Conservation (phyloP, 2,329 filamentous ascomycete species). For the Phaeosphaeria sp. region DNA sequence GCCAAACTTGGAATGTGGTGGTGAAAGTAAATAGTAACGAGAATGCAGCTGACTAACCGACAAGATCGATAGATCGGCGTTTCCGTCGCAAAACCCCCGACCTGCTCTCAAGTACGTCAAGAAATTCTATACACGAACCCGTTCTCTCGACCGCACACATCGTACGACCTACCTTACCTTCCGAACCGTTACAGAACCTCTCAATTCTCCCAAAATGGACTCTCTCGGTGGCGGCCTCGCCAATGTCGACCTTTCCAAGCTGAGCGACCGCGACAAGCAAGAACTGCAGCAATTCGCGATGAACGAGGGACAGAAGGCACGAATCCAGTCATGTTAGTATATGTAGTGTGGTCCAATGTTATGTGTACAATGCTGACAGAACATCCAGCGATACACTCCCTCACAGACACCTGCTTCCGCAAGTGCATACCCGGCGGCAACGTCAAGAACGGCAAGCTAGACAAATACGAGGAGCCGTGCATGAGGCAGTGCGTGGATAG, state of each 20-base stretch:
- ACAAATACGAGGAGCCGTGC: constrained; percentile 80
- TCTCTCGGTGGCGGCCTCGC: constrained; percentile 50
- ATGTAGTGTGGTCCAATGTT: no score
- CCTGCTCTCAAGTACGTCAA: background rate
- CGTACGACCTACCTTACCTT: background rate
- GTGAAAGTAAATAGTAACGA: background rate
- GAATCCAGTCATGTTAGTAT: constrained; percentile 61
- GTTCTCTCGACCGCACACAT: background rate
- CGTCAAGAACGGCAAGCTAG: constrained; percentile 75
- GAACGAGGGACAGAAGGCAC: constrained; percentile 85
- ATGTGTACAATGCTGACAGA: constrained; percentile 47
- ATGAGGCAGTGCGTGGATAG: constrained; percentile 92
- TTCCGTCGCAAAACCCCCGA: background rate
- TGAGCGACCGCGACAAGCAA: constrained; percentile 81
- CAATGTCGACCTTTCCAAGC: constrained; percentile 72
- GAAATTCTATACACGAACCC: constrained; percentile 1
- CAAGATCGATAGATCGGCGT: background rate
- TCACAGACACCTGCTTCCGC: constrained; percentile 86
- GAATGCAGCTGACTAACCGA: background rate
- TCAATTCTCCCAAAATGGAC: constrained; percentile 32
- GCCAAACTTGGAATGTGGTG: background rate
- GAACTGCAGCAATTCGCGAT: constrained; percentile 87
- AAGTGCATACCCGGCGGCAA: constrained; percentile 83
- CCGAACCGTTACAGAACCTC: background rate
- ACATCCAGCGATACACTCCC: constrained; percentile 66